Base-by-base conservation (phyloP, 106 monocot species). In the Gastrodia elata region DNA sequence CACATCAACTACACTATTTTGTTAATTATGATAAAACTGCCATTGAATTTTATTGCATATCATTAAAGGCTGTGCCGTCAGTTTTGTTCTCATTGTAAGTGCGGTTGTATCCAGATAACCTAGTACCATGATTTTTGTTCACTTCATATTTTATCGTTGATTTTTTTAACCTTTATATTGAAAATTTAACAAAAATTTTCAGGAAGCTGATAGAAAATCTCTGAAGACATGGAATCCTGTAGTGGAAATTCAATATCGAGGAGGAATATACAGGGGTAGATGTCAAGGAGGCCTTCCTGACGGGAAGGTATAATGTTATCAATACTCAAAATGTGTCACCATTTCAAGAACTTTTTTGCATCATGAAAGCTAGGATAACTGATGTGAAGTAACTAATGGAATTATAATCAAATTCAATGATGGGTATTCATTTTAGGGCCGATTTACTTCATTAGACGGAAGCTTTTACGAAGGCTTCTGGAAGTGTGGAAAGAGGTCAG, bases 251-350 rank as follows among this genome's bases (percentile, higher is more conserved):
- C 83, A 82, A 16, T 98, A 85, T 68, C 84, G 83, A 75, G 97
- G 90, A 72, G 97, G 97, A 72, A 83, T 37, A 32, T 98, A 88
- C 76, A 83, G 65, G 52, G 93, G 97, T 6, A 74, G 80, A 70
- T 91, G 88, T 80, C 93, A 93, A 79, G 90, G 88, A 71, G 93
- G 97, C 64, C 84, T 98, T 78, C 97, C 97, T 70, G 97, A 98
- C 79, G 97, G 97, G 77, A 98, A 98, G 98, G 93, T 98, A 85
- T 49, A 67, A 39, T 56, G 10, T 35, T 33, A 6, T 20, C 15
- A 32, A 27, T 26, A 61, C 27, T 42, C 46, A 9, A 55, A 44
- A 27, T 22, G 33, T 36, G 39, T 5, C 25, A 38, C 16, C 2
- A 3, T 61, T 28, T 10, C 13, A 32, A 26, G 34, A 64, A 64